Conservation (phyloP, 176 grass and related monocot genomes). For the Cenchrus fungigraminus region DNA sequence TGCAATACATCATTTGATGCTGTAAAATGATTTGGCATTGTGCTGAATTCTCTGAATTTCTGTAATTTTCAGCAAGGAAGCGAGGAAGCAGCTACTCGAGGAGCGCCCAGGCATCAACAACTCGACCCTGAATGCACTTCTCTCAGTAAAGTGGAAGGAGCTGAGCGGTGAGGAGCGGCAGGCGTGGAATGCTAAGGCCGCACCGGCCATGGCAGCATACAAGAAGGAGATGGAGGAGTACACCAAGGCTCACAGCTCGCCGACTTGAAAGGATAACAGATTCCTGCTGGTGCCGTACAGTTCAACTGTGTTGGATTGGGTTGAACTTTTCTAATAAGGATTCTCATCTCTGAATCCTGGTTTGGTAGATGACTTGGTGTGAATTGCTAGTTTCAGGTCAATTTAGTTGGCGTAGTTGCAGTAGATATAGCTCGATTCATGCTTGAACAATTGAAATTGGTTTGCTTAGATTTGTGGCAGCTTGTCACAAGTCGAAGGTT, state of each 20-base stretch:
- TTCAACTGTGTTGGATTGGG: conserved; percentile 1
- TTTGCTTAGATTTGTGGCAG: background rate
- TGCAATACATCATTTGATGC: background rate
- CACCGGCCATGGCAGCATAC: conserved; percentile 56
- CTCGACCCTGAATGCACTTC: conserved; percentile 61
- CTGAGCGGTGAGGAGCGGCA: conserved; percentile 58
- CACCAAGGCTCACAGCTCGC: conserved; percentile 56
- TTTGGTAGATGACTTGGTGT: background rate
- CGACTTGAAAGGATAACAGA: conserved; percentile 6
- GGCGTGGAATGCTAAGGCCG: conserved; percentile 65
- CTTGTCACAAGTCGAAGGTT: background rate
- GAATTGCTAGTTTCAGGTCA: background rate
- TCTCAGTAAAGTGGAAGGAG: conserved; percentile 96
- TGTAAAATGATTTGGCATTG: background rate
- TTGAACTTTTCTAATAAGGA: conserved; percentile 31
- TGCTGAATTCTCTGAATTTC: background rate
- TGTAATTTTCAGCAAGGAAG: conserved; percentile 57
- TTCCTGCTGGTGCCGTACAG: background rate
- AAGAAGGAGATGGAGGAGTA: conserved; percentile 74
- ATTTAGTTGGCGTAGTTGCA: background rate
- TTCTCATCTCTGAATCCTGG: conserved; percentile 61
- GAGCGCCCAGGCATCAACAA: conserved; percentile 55
- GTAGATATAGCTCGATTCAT: too few species aligned
- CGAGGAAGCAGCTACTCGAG: conserved; percentile 64
- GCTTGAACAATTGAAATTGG: background rate